Base-by-base conservation (phyloP, 805 yeast species). In the Grigorovia yakushimaensis region DNA sequence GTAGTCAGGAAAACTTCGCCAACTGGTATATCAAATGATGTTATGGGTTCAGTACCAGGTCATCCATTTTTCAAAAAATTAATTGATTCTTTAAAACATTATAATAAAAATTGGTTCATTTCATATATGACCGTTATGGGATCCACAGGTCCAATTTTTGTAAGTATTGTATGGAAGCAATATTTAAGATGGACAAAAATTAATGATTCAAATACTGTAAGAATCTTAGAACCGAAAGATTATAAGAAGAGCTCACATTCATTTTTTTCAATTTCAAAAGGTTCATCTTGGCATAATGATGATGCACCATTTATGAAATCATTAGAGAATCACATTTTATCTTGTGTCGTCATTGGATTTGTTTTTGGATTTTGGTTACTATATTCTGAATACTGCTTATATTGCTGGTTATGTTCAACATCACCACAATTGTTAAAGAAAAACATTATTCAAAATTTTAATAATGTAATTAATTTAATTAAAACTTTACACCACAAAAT, bases 111-210 rank as follows among this genome's bases (percentile, higher is more conserved):
- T 65, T 88, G 94, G 84, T 66, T 84, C 36, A 79, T 87, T 17
- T 95, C 96, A 13, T 89, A 89, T 68, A 70, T 88, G 51, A 88
- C 96, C 33, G 88, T 89, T 63, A 87, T 89, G 96, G 84, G 79
- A 59, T 81, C 94, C 11, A 89, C 97, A 0, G 97, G 97, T 11
- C 96, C 97, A 0, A 68, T 89, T 47, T 88, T 86, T 60, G 71
- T 89, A 41, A 82, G 93, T 19, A 88, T 86, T 35, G 74, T 89
- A 56, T 84, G 95, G 88, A 85, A 86, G 66, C 86, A 81, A 58
- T 88, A 84, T 66, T 84, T 84, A 65, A 74, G 95, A 54, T 81
- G 86, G 84, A 82, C 82, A 1, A 47, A 39, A n/a, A 77, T 80
- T 18, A 79, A 84, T 0, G 83, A 75, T 27, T 75, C 78, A 7